Evolutionary conservation across 306 rosid species (phyloP), one percentile per base, ranked within the genome.

Genomic region (Pterocarpus santalinus): DNA sequence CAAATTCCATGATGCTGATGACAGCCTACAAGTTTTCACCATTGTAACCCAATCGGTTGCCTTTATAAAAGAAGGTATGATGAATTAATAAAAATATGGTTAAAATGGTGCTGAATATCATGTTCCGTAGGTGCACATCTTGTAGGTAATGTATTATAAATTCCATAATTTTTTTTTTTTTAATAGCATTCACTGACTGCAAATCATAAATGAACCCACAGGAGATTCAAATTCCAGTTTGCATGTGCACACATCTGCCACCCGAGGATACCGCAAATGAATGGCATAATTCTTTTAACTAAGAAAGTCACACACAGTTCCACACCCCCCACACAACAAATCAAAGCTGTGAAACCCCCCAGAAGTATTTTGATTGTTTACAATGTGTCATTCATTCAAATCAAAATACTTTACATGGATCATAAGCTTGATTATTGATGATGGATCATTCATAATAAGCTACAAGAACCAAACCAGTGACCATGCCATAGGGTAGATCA

Each of bases 401-500:
- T 22, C 28, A 22, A 22, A 22, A 22, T 22, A 39, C 7, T 17
- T 84, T 53, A 63, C 56, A 74, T 77, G 39, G 28, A 38, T 34
- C 39, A 22, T 39, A 38, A 53, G 35, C 69, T 49, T 64, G 52
- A 72, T 12, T 78, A 52, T 15, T 78, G 60, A 9, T 52, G 52
- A 33, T 46, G 60, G 11, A 49, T 72, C 83, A 72, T 82, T 61
- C 63, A 65, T n/a, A n/a, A 62, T 39, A 73, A 53, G 75, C 79
- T 78, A 83, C 72, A 66, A 75, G 28, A 85, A 67, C 49, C 56
- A 73, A 82, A 76, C 43, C 61, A 82, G 16, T 30, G 72, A 67
- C 86, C 85, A 89, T 73, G 85, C 86, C 83, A 81, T 34, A 57
- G 44, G 35, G 73, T 72, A 74, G 58, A 78, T 68, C 81, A 81